phyloP scores from a whole-genome alignment of 768 basidiomycete genomes.

The Termitomyces sp. region DNA sequence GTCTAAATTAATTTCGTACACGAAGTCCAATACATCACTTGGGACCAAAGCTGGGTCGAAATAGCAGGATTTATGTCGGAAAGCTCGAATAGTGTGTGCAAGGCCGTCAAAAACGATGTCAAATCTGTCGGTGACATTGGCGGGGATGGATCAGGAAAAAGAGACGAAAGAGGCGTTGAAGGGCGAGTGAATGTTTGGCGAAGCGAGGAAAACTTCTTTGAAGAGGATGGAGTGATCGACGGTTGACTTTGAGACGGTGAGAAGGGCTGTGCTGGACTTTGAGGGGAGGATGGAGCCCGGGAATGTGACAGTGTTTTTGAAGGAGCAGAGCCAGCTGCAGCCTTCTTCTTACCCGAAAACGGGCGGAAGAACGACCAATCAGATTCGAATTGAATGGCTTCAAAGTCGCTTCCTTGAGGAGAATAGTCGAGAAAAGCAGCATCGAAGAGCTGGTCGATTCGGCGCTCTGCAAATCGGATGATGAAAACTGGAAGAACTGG shows the following conservation, averaged over 20 bases:
- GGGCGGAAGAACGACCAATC: slow-evolving; percentile 92
- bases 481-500: slow-evolving; percentile 67
- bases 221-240: slow-evolving; percentile 37
- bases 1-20: slow-evolving; percentile 45
- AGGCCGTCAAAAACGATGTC: slow-evolving; percentile 75
- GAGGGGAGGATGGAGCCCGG: slow-evolving; percentile 39
- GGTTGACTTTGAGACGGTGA: slow-evolving; percentile 44
- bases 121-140: slow-evolving; percentile 49
- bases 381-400: slow-evolving; percentile 86
- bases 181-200: slow-evolving; percentile 53
- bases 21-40: slow-evolving; percentile 97
- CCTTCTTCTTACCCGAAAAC: slow-evolving; percentile 60
- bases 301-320: slow-evolving; percentile 26
- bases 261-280: slow-evolving; percentile 43
- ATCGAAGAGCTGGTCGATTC: slow-evolving; percentile 85
- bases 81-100: slow-evolving; percentile 76
- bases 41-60: slow-evolving; percentile 89
- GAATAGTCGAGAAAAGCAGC: slow-evolving; percentile 77
- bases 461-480: slow-evolving; percentile 85
- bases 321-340: slow-evolving; percentile 21
- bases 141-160: slow-evolving; percentile 41
- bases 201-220: slow-evolving; percentile 61
- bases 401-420: slow-evolving; percentile 71
- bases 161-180: slow-evolving; percentile 39
- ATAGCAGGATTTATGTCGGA: slow-evolving; percentile 90